Evolutionary conservation across 208 protist genomes (phyloP).

Genomic region (Strigomonas culicis): DNA sequence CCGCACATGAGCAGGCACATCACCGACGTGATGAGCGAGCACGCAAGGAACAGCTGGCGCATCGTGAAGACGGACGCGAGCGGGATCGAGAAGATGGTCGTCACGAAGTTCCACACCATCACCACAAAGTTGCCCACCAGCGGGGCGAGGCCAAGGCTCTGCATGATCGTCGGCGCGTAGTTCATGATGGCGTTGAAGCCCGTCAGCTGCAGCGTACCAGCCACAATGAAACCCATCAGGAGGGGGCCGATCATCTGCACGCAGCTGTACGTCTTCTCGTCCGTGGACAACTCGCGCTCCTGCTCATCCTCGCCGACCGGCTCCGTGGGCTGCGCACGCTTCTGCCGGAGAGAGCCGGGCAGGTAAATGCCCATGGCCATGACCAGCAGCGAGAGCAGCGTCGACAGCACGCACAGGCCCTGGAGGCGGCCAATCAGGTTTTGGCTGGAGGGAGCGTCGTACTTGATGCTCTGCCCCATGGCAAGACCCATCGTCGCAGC

Average conservation of each 20-base stretch:
- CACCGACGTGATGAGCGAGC: constrained; percentile 49
- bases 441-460: constrained; percentile 23
- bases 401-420: constrained; percentile 62
- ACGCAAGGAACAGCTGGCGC: constrained; percentile 65
- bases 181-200: constrained; percentile 88
- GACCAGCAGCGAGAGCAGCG: constrained; percentile 46
- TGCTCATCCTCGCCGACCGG: background rate
- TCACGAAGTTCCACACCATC: constrained; percentile 88
- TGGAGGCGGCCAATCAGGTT: constrained; percentile 59
- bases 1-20: constrained; percentile 80
- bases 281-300: constrained; percentile 5
- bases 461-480: constrained; percentile 42
- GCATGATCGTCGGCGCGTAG: constrained; percentile 82
- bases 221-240: constrained; percentile 44
- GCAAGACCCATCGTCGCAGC: constrained; percentile 60
- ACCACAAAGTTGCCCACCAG: constrained; percentile 79
- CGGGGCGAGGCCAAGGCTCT: constrained; percentile 48
- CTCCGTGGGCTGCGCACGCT: background rate
- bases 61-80: constrained; percentile 64
- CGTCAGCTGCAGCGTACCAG: constrained; percentile 73
- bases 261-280: constrained; percentile 50
- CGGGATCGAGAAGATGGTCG: constrained; percentile 65
- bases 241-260: constrained; percentile 41
- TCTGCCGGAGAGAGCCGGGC: constrained; percentile 7
- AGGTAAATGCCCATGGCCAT: constrained; percentile 42